phyloP scores from a whole-genome alignment of 2,329 filamentous ascomycete species.

The Diplocarpon rosae region DNA sequence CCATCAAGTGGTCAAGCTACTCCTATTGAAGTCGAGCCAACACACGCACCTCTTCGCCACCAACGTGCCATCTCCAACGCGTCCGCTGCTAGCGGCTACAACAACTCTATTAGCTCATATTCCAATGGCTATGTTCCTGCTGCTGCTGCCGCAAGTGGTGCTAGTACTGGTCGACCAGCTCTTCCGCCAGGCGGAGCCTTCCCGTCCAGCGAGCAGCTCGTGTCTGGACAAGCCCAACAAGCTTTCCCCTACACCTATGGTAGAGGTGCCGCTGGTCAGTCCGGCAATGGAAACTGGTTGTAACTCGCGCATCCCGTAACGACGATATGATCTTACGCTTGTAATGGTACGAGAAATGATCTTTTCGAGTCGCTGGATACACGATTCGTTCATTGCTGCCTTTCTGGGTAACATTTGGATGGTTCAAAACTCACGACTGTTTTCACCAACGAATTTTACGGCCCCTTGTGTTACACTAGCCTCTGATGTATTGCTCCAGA shows the following conservation, averaged over 20 bases:
- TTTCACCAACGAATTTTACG: constrained; percentile 28
- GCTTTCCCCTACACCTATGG: constrained; percentile 23
- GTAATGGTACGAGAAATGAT: constrained; percentile 29
- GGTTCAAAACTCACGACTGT: constrained; percentile 18
- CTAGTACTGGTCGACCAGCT: constrained; percentile 12
- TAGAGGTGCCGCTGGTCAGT: constrained; percentile 18
- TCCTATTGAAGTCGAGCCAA: constrained; percentile 20
- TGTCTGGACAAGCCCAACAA: constrained; percentile 14
- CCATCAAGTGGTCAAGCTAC: constrained; percentile 25
- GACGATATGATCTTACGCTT: constrained; percentile 28
- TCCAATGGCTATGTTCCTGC: constrained; percentile 21
- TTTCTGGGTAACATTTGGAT: constrained; percentile 4
- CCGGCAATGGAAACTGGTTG: constrained; percentile 23
- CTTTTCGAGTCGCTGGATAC: constrained; percentile 22
- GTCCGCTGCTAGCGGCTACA: constrained; percentile 18
- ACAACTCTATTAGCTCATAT: constrained; percentile 18
- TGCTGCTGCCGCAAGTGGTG: constrained; percentile 15
- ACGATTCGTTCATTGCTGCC: constrained; percentile 12
- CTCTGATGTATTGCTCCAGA: constrained; percentile 16
- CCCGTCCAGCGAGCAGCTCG: constrained; percentile 19
- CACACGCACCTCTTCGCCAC: constrained; percentile 24
- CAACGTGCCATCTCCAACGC: constrained; percentile 25
- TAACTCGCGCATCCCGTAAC: constrained; percentile 20
- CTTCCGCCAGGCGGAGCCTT: constrained; percentile 14
- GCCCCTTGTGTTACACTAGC: constrained; percentile 28